Conservation (phyloP, 768 basidiomycete species). For the Calocybe gangraenosa region DNA sequence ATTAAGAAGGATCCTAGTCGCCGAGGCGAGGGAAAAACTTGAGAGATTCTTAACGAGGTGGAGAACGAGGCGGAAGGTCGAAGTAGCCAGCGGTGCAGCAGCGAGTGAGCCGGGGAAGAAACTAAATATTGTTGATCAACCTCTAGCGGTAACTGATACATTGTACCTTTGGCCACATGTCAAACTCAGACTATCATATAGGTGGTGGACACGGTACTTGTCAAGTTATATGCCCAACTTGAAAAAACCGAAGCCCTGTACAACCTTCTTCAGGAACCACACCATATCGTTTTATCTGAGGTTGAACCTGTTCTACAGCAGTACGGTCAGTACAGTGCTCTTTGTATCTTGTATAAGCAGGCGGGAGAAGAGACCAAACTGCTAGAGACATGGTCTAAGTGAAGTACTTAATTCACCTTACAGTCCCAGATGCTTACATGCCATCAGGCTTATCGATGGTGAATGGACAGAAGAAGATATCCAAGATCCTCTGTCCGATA, state of each 20-base stretch:
- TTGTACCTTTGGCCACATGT: background rate
- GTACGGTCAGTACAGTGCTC: conserved; percentile 52
- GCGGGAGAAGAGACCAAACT: conserved; percentile 56
- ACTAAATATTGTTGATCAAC: background rate
- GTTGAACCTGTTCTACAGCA: conserved; percentile 53
- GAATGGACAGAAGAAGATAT: conserved; percentile 61
- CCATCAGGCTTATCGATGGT: conserved; percentile 58
- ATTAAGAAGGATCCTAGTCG: conserved; percentile 56
- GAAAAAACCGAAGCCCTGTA: conserved; percentile 62
- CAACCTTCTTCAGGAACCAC: conserved; percentile 49
- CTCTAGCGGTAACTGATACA: background rate
- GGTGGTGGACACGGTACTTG: conserved; percentile 80
- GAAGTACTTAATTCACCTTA: conserved; percentile 17
- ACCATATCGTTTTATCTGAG: conserved; percentile 54
- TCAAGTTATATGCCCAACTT: conserved; percentile 64
- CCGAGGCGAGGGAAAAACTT: conserved; percentile 75
- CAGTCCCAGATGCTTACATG: background rate
- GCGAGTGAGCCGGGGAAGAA: background rate
- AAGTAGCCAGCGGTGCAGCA: conserved; percentile 19
- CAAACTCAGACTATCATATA: conserved; percentile 19
- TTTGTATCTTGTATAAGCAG: conserved; percentile 58
- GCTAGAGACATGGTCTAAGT: conserved; percentile 68
- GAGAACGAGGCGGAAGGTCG: conserved; percentile 40
- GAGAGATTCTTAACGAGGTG: conserved; percentile 62
- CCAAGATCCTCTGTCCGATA: conserved; percentile 56